Evolutionary conservation across 345 rosid genomes (phyloP).

Genomic region (Ailanthus altissimus): DNA sequence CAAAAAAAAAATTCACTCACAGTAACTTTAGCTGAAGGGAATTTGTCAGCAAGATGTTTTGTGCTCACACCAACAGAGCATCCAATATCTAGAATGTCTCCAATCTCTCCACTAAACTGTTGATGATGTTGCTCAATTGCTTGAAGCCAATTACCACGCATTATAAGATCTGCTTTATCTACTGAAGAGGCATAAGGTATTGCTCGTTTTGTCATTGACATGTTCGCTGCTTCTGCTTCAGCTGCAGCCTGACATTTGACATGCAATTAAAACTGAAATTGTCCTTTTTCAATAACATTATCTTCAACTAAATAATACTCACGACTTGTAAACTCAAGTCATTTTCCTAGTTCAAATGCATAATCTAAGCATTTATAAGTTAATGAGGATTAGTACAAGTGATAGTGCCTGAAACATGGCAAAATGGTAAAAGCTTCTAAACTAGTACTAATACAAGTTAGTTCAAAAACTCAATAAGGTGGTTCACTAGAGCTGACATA

Average conservation of each 20-base stretch:
- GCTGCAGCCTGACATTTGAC: constrained; percentile 60
- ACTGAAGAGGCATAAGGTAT: constrained; percentile 49
- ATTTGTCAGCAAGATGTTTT: constrained; percentile 50
- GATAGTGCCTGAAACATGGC: not conserved
- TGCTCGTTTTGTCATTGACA: constrained; percentile 53
- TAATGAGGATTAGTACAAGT: not conserved
- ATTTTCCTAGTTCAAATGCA: not conserved
- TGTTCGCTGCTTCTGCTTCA: constrained; percentile 66
- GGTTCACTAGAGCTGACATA: not conserved
- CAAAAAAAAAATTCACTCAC: constrained; percentile 34
- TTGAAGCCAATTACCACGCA: constrained; percentile 62
- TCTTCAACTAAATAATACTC: not conserved
- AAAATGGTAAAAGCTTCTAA: not conserved
- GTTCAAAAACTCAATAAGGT: not conserved
- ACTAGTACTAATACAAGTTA: too few species aligned
- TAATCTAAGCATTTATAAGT: not conserved
- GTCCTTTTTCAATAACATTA: constrained; percentile 1
- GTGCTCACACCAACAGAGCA: constrained; percentile 71
- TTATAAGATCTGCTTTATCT: constrained; percentile 47
- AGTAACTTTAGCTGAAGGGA: constrained; percentile 53
- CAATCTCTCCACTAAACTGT: constrained; percentile 39
- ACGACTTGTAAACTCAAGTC: not conserved
- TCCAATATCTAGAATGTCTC: constrained; percentile 60
- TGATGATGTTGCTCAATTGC: constrained; percentile 49
- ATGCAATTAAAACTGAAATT: not conserved